These are phyloP conservation scores for Terana coerulea DNA, from an alignment of 768 basidiomycete genomes.

Conservation along the genomic window DNA sequence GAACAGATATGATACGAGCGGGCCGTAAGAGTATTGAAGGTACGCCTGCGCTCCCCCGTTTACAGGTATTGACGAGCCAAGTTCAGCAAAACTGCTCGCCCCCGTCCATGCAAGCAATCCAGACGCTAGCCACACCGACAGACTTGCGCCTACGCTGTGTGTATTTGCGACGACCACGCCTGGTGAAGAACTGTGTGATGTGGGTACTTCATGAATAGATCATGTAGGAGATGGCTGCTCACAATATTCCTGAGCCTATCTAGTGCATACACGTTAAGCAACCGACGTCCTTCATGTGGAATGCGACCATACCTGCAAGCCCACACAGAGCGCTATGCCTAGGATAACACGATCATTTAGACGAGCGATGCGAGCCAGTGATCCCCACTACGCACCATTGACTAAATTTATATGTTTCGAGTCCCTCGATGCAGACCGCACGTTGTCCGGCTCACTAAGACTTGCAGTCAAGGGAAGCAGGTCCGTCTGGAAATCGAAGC, in stretches of 20 bases:
- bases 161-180: constrained; percentile 89
- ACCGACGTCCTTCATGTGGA: constrained; percentile 2
- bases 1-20: constrained; percentile 85
- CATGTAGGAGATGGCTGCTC: constrained; percentile 23
- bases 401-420: constrained; percentile 75
- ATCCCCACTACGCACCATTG: constrained; percentile 51
- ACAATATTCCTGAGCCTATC: constrained; percentile 97
- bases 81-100: constrained; percentile 89
- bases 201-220: background rate
- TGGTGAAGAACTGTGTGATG: constrained; percentile 71
- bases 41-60: constrained; percentile 71
- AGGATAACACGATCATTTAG: background rate
- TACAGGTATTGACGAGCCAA: constrained; percentile 85
- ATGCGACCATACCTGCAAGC: constrained; percentile 56
- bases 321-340: constrained; percentile 87
- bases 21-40: constrained; percentile 85
- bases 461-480: constrained; percentile 76
- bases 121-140: constrained; percentile 79
- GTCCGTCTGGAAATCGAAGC: constrained; percentile 77
- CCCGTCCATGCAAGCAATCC: constrained; percentile 94
- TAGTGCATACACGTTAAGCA: constrained; percentile 21
- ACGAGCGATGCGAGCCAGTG: background rate
- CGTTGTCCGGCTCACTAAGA: constrained; percentile 62
- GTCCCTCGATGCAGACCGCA: constrained; percentile 47
- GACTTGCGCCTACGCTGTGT: constrained; percentile 84